These are phyloP conservation scores for Schizosaccharomyces cryophilus DNA, from an alignment of 805 yeast species.

Conservation along the genomic window DNA sequence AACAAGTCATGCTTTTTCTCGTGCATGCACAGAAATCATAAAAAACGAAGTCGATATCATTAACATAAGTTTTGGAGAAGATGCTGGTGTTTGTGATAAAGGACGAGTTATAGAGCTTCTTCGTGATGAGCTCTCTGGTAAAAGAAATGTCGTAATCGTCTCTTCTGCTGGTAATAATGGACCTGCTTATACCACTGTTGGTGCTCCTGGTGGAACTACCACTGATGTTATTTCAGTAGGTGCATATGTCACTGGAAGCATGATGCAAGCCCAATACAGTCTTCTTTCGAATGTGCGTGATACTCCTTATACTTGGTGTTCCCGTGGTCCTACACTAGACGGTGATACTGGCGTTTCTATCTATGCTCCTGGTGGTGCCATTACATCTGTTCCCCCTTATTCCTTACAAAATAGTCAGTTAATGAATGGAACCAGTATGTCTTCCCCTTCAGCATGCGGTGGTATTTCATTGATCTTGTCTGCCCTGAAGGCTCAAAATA, in stretches of 20 bases:
- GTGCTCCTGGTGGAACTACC: constrained; percentile 2
- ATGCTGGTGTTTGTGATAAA: neutral
- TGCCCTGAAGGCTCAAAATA: neutral
- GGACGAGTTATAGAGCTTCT: constrained; percentile 1
- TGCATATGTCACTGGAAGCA: neutral
- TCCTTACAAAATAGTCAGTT: neutral
- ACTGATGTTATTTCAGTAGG: constrained; percentile 1
- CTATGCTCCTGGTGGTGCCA: constrained; percentile 3
- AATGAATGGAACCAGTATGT: constrained; percentile 3
- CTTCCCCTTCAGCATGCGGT: constrained; percentile 3
- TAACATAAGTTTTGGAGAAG: constrained; percentile 3
- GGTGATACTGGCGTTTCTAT: constrained; percentile 1
- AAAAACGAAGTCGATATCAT: neutral
- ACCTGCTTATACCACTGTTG: constrained; percentile 1
- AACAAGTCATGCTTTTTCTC: constrained; percentile 1
- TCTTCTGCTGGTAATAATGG: constrained; percentile 3
- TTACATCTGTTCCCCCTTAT: constrained; percentile 2
- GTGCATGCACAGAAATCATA: neutral
- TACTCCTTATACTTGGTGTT: constrained; percentile 1
- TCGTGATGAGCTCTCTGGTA: neutral
- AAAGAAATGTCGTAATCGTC: neutral
- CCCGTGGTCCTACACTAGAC: constrained; percentile 2
- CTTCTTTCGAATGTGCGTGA: neutral
- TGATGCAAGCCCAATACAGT: constrained; percentile 2
- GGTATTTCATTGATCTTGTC: constrained; percentile 1